phyloP scores from a whole-genome alignment of 768 basidiomycete species.

The Sarcomyxa edulis region DNA sequence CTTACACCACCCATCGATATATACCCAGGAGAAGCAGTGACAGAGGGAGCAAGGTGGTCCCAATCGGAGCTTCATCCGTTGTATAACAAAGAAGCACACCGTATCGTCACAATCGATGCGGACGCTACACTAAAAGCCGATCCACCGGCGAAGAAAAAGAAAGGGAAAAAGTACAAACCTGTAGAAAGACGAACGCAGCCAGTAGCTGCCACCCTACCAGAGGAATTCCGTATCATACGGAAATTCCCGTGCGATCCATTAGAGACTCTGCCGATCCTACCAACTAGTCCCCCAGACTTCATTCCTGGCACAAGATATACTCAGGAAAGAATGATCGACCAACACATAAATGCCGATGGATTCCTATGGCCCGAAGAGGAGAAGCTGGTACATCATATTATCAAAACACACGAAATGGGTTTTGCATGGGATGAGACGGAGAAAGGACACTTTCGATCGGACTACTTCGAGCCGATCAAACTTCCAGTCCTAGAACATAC shows the following conservation, averaged over 20 bases:
- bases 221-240: conserved; percentile 12
- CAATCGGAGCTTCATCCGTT: too few relatives aligned
- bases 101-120: too few relatives aligned
- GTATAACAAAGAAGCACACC: too few relatives aligned
- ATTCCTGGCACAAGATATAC: conserved; percentile 13
- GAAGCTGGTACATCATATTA: conserved; percentile 15
- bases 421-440: conserved; percentile 26
- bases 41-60: too few relatives aligned
- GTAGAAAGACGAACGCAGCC: too few relatives aligned
- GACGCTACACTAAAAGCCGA: too few relatives aligned
- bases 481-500: conserved; percentile 30
- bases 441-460: conserved; percentile 13
- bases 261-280: conserved; percentile 10
- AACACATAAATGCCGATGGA: conserved; percentile 14
- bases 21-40: too few relatives aligned
- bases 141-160: too few relatives aligned
- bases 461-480: conserved; percentile 26
- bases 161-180: too few relatives aligned
- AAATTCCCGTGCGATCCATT: conserved; percentile 22
- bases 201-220: too few relatives aligned
- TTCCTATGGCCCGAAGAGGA: conserved; percentile 24
- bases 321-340: conserved; percentile 14
- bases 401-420: conserved; percentile 16
- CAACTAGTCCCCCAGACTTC: conserved; percentile 16
- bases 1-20: too few relatives aligned